Conservation (phyloP, 2,329 filamentous ascomycete species). For the Blastomyces emzantsi region DNA sequence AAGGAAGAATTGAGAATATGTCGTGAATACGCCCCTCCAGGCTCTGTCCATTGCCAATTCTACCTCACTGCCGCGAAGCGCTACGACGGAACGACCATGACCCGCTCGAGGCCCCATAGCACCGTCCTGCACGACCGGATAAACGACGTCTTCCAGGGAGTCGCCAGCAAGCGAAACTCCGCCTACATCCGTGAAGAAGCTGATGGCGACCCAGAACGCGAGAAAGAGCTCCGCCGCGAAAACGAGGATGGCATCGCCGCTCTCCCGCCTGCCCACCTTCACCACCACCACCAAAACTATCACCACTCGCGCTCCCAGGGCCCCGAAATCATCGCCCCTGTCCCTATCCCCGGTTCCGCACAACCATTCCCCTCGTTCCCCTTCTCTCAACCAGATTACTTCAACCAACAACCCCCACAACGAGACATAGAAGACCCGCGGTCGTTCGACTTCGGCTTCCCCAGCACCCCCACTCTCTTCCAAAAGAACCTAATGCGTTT, state of each 20-base stretch:
- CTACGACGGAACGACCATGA: slow-evolving; percentile 34
- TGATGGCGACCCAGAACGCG: slow-evolving; percentile 59
- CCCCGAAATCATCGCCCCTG: slow-evolving; percentile 13
- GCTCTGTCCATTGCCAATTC: slow-evolving; percentile 87
- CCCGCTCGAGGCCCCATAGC: slow-evolving; percentile 52
- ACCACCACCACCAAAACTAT: slow-evolving; percentile 1
- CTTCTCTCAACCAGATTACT: not conserved
- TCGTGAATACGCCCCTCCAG: slow-evolving; percentile 76
- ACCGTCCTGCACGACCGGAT: slow-evolving; percentile 75
- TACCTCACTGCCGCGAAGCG: slow-evolving; percentile 76
- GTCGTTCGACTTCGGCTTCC: slow-evolving; percentile 69
- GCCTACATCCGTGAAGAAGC: slow-evolving; percentile 75
- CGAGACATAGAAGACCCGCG: slow-evolving; percentile 12
- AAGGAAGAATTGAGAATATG: slow-evolving; percentile 89
- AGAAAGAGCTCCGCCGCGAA: slow-evolving; percentile 69
- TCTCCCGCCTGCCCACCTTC: slow-evolving; percentile 50
- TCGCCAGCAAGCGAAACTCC: slow-evolving; percentile 79
- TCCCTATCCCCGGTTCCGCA: slow-evolving; percentile 1
- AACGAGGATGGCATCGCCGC: slow-evolving; percentile 79
- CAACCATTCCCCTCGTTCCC: not conserved
- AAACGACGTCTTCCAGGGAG: slow-evolving; percentile 77
- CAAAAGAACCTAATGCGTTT: slow-evolving; percentile 87
- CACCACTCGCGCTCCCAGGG: not conserved
- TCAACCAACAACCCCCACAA: slow-evolving; percentile 8
- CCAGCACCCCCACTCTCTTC: slow-evolving; percentile 73